These are phyloP conservation scores for Solanum commersonii DNA, from an alignment of 257 asterid species.

Conservation along the genomic window DNA sequence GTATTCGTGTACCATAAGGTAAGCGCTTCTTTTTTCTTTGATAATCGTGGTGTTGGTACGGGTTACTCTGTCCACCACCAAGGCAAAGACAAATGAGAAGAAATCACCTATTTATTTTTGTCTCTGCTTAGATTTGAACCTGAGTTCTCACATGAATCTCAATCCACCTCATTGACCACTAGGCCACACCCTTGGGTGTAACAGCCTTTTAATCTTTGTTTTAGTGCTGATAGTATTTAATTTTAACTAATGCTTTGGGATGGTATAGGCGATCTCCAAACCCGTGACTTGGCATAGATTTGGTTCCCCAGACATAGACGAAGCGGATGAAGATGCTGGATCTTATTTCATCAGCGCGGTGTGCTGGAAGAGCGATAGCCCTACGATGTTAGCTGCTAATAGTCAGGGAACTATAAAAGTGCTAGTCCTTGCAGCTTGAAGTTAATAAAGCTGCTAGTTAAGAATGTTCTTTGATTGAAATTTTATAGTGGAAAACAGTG, in stretches of 20 bases:
- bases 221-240: neutral
- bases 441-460: neutral
- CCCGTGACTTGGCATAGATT: slow-evolving; percentile 33
- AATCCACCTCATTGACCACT: neutral
- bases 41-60: neutral
- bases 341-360: slow-evolving; percentile 28
- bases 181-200: neutral
- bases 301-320: slow-evolving; percentile 23
- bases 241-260: neutral
- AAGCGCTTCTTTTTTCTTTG: neutral
- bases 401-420: slow-evolving; percentile 35
- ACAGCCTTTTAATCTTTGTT: neutral
- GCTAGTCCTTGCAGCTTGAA: slow-evolving; percentile 23
- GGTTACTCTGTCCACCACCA: neutral
- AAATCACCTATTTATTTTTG: neutral
- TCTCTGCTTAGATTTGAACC: neutral
- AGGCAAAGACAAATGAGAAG: neutral
- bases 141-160: neutral
- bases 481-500: neutral
- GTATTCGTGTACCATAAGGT: slow-evolving; percentile 40
- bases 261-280: slow-evolving; percentile 19
- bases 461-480: neutral
- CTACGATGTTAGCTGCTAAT: slow-evolving; percentile 32
- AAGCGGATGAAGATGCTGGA: slow-evolving; percentile 21
- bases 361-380: slow-evolving; percentile 41